Base-by-base conservation (phyloP, 2,329 filamentous ascomycete genomes). In the Neonectria faginata region DNA sequence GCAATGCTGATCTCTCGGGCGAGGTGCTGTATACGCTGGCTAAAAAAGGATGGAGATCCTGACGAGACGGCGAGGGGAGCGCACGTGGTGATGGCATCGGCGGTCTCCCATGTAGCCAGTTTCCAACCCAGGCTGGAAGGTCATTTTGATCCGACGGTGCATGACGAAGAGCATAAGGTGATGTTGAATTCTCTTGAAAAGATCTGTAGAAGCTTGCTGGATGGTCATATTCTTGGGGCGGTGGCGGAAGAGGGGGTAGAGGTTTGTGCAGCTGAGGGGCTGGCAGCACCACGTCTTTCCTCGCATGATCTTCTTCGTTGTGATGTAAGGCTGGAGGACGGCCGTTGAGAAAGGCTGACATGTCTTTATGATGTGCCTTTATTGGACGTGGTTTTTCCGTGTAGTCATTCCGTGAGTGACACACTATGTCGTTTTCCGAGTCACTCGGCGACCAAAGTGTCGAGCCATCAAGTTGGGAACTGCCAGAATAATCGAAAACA, bases 121-220 rank as follows among this genome's bases (percentile, higher is more conserved):
- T 22, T 45, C 18, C 18, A 22, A 45, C 42, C 18, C 18, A 45
- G 42, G n/a, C 42, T 45, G 18, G 18, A 22, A 11, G 8, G 18
- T 12, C 18, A 22, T 45, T 45, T 45, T 45, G 18, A 45, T 22
- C 7, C 22, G 18, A 25, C n/a, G n/a, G n/a, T 45, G 18, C 18
- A 45, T 22, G 18, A 22, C 10, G 18, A 45, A 18, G 42, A 45
- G 42, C 7, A 45, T 45, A 45, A 45, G 12, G 18, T 45, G 18
- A 22, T 45, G 18, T 45, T 45, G 18, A 45, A 22, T 45, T 11
- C 18, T 45, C 42, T 45, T 45, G 18, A 45, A 22, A 45, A 45
- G 42, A 45, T 45, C 18, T 45, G 18, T 45, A 45, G 42, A 45
- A 45, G 18, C 18, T 45, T 45, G n/a, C 42, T 45, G 18, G 18